Percentiles rank a stretch among this genome's conserved stretches.
phyloP scores from a whole-genome alignment of 805 yeast genomes.

The Starmerella bombicola region DNA sequence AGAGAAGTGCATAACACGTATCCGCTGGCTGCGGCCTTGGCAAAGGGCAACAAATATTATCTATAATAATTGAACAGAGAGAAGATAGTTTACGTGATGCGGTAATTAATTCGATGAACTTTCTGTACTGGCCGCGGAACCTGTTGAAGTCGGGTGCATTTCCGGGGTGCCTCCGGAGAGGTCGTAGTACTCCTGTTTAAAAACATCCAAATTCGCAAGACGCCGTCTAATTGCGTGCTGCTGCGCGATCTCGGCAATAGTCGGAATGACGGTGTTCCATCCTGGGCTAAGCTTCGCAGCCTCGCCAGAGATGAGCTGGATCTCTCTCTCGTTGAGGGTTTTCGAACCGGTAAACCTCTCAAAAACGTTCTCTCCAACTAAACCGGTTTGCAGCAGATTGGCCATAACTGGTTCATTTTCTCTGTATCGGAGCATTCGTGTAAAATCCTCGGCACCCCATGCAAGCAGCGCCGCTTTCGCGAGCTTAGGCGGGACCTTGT shows the following conservation, averaged over 20 bases:
- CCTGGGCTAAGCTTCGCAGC: conserved; percentile 62
- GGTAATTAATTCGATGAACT: too few relatives aligned
- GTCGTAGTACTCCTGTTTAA: conserved; percentile 19
- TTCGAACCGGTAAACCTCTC: conserved; percentile 66
- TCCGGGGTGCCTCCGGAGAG: conserved; percentile 9
- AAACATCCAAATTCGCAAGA: conserved; percentile 27
- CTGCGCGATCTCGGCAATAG: conserved; percentile 75
- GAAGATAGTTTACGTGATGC: too few relatives aligned
- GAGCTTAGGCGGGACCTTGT: conserved; percentile 63
- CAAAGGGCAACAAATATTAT: too few relatives aligned
- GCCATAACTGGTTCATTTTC: conserved; percentile 63
- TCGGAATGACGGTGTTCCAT: conserved; percentile 68
- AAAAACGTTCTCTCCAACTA: conserved; percentile 80
- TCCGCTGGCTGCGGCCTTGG: too few relatives aligned
- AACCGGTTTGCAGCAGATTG: conserved; percentile 69
- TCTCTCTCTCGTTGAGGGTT: conserved; percentile 68
- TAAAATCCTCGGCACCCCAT: conserved; percentile 77
- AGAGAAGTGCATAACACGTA: too few relatives aligned
- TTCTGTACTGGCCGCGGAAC: too few relatives aligned
- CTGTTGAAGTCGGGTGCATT: too few relatives aligned
- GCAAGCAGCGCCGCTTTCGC: conserved; percentile 53
- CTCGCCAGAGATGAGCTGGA: conserved; percentile 61
- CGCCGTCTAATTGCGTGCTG: conserved; percentile 86
- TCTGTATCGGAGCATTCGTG: conserved; percentile 69
- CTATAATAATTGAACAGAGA: too few relatives aligned